These are phyloP conservation scores for Austroboletus festivus DNA, from an alignment of 768 basidiomycete species.

Conservation along the genomic window DNA sequence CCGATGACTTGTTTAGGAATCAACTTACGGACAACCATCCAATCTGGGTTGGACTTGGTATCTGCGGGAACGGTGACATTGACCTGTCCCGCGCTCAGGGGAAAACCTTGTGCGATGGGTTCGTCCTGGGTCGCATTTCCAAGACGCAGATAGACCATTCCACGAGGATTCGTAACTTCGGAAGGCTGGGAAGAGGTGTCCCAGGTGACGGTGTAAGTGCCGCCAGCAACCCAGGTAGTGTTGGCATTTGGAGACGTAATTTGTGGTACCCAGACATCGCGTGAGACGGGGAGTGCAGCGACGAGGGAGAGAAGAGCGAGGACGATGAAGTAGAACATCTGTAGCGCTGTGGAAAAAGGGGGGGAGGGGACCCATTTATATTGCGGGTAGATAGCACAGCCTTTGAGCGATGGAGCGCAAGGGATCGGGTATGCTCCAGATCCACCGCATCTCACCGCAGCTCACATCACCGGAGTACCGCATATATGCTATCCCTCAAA, in stretches of 20 bases:
- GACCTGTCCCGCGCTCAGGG: slow-evolving; percentile 33
- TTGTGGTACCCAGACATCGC: slow-evolving; percentile 49
- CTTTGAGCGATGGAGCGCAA: background rate
- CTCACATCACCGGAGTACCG: too few relatives aligned
- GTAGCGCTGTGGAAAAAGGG: slow-evolving; percentile 17
- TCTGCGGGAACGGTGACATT: slow-evolving; percentile 39
- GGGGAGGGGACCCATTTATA: slow-evolving; percentile 12
- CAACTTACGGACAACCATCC: slow-evolving; percentile 44
- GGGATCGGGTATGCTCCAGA: too few relatives aligned
- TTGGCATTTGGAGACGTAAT: slow-evolving; percentile 36
- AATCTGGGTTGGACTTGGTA: slow-evolving; percentile 37
- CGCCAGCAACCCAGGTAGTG: slow-evolving; percentile 42
- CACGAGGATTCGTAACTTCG: slow-evolving; percentile 47
- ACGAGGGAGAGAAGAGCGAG: slow-evolving; percentile 26
- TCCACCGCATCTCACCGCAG: too few relatives aligned
- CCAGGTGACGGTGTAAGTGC: slow-evolving; percentile 45
- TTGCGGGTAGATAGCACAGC: slow-evolving; percentile 4
- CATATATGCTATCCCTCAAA: slow-evolving; percentile 30
- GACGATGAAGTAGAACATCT: slow-evolving; percentile 19
- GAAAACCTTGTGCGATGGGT: slow-evolving; percentile 39
- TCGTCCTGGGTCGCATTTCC: slow-evolving; percentile 25
- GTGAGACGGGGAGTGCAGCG: slow-evolving; percentile 32
- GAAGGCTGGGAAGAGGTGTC: slow-evolving; percentile 39
- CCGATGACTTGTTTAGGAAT: background rate
- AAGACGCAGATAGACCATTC: slow-evolving; percentile 42